Base-by-base conservation (phyloP, 495 filamentous ascomycete species). In the Podospora appendiculata region DNA sequence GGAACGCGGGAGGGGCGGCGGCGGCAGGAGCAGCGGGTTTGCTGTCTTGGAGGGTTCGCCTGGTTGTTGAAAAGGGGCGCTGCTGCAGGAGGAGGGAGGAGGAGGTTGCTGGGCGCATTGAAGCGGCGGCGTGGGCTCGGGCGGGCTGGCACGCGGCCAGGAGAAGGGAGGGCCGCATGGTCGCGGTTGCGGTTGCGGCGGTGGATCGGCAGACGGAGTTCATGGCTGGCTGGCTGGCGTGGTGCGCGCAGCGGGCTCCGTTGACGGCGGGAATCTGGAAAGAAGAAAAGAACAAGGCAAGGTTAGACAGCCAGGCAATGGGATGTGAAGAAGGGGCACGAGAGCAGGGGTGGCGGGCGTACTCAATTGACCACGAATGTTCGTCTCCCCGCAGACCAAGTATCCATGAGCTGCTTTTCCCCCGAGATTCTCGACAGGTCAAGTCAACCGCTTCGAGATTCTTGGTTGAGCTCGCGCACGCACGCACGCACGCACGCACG, bases 181-280 rank as follows among this genome's bases (percentile, higher is more conserved):
- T 38, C 33, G 40, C 9, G 36, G 4, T 18, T 49, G 45, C 6
- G 17, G 36, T 25, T 48, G 38, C 18, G 35, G 33, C 34, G 45
- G 34, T 13, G 51, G 49, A n/a, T 43, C 51, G 61, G 53, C 55
- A 55, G 48, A 64, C 54, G 40, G 55, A 57, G 13, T 50, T 48
- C 44, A 63, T 45, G 47, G 54, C 51, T 25, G 25, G 25, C 25
- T 45, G 47, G 54, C 51, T 25, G 25, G 25, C 25, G 25, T 25
- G 25, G 25, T 25, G 25, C 25, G 25, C 25, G 25, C 25, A 25
- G 25, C 25, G 25, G n/a, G 25, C 25, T 25, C 25, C 25, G 25
- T 25, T 25, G 25, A 25, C 25, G 25, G 2, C 25, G 25, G 25
- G 25, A 25, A 25, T 25, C 25, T 25, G 5, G 25, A 2, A 25